Conservation (phyloP, 1,139 yeast species). For the Arxiozyma bovina region DNA sequence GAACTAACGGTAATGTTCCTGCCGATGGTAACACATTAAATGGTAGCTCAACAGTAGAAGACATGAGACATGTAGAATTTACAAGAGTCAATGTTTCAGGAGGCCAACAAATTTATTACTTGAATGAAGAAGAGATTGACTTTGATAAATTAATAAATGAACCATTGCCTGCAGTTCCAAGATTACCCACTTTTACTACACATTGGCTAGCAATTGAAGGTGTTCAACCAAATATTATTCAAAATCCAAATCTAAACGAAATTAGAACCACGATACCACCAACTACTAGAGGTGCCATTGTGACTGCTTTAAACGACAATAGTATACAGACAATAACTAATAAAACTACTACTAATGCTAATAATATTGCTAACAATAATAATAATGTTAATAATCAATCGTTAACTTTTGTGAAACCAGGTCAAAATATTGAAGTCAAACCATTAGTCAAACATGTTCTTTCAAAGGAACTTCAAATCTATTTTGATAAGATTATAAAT, state of each 20-base stretch:
- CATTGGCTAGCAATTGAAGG: conserved; percentile 99
- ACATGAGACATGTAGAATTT: conserved; percentile 33
- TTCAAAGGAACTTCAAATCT: conserved; percentile 86
- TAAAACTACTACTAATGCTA: background rate
- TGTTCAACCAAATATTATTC: conserved; percentile 95
- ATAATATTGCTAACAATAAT: conserved; percentile 8
- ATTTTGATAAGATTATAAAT: conserved; percentile 82
- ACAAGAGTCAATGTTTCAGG: conserved; percentile 28
- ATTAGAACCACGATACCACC: conserved; percentile 56
- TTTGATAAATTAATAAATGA: conserved; percentile 89
- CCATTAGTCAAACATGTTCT: conserved; percentile 95
- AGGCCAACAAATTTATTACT: conserved; percentile 75
- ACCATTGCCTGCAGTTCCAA: conserved; percentile 91
- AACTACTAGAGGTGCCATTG: conserved; percentile 62
- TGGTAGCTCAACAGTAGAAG: conserved; percentile 15
- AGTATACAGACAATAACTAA: conserved; percentile 27
- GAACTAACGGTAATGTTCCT: background rate
- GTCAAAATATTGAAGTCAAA: conserved; percentile 63
- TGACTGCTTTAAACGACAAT: conserved; percentile 36
- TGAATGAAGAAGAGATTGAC: conserved; percentile 86
- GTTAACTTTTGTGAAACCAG: conserved; percentile 35
- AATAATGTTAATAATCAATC: conserved; percentile 17
- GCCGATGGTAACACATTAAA: background rate
- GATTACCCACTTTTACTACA: conserved; percentile 86
- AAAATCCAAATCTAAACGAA: conserved; percentile 81